Percentiles rank a stretch among this genome's conserved stretches.
phyloP scores from a whole-genome alignment of 495 filamentous ascomycete genomes.

The Penicillium manginii region DNA sequence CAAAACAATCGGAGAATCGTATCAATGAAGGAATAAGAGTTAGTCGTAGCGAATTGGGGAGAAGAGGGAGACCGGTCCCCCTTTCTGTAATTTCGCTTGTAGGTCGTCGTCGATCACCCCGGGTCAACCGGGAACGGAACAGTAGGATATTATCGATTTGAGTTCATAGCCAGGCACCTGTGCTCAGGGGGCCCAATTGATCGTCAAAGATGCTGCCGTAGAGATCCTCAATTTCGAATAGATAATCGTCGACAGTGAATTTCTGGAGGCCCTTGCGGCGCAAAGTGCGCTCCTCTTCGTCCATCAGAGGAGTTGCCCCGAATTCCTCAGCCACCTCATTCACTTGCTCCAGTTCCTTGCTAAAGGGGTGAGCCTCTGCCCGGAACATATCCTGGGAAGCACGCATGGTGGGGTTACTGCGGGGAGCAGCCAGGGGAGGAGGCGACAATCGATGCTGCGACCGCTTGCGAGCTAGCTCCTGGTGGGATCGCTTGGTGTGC shows the following conservation, averaged over 20 bases:
- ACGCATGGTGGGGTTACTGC: conserved; percentile 41
- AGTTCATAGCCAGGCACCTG: conserved; percentile 47
- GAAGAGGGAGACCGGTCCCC: conserved; percentile 29
- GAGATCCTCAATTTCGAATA: conserved; percentile 75
- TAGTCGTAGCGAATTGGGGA: conserved; percentile 26
- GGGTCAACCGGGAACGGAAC: conserved; percentile 28
- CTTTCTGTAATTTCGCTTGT: background rate
- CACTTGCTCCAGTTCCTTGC: conserved; percentile 55
- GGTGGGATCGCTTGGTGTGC: conserved; percentile 81
- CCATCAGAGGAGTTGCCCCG: conserved; percentile 63
- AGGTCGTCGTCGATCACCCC: conserved; percentile 26
- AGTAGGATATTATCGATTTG: conserved; percentile 9
- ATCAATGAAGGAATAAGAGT: conserved; percentile 35
- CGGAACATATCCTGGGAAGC: conserved; percentile 49
- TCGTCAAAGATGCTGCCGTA: conserved; percentile 58
- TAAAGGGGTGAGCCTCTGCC: conserved; percentile 52
- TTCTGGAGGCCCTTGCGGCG: conserved; percentile 67
- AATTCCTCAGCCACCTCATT: conserved; percentile 84
- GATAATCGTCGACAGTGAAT: conserved; percentile 81
- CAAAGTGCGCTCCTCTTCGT: conserved; percentile 73
- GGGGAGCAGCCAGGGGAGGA: conserved; percentile 41
- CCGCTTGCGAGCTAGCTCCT: conserved; percentile 67
- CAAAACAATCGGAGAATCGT: conserved; percentile 17
- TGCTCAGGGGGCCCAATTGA: conserved; percentile 40
- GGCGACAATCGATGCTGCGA: conserved; percentile 58